Percentiles rank a stretch among this genome's conserved stretches.
Conservation (phyloP, 108 stramenopile species). For the Skeletonema marinoi region DNA sequence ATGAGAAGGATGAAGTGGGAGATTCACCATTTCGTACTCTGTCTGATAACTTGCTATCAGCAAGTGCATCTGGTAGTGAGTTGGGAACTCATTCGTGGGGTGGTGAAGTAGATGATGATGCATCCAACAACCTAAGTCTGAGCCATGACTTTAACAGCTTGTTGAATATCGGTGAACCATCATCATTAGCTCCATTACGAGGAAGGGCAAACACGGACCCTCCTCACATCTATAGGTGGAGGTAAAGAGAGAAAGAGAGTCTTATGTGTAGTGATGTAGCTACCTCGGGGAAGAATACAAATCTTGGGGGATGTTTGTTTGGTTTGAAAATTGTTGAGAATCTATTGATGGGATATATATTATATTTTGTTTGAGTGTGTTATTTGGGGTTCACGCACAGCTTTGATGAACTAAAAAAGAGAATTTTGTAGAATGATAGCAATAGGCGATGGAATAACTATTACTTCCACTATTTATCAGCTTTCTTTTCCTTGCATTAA, state of each 20-base stretch:
- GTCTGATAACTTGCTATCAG: slow-evolving; percentile 4
- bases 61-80: slow-evolving; percentile 24
- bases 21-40: not conserved
- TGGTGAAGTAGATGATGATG: slow-evolving; percentile 16
- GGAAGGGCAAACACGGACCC: slow-evolving; percentile 51
- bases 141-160: slow-evolving; percentile 41
- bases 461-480: slow-evolving; percentile 1
- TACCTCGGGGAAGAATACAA: not conserved
- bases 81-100: slow-evolving; percentile 49
- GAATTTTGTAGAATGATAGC: not conserved
- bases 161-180: slow-evolving; percentile 42
- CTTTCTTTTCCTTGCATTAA: not conserved
- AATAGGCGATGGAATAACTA: not conserved
- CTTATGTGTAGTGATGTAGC: not conserved
- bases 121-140: slow-evolving; percentile 12
- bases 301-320: not conserved
- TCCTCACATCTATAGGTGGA: not conserved
- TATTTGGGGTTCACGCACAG: not conserved
- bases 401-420: slow-evolving; percentile 3
- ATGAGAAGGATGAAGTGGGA: not conserved
- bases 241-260: not conserved
- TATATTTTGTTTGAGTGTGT: slow-evolving; percentile 1
- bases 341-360: not conserved
- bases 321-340: not conserved
- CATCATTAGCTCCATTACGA: slow-evolving; percentile 5